Evolutionary conservation across 495 filamentous ascomycete genomes (phyloP).

Genomic region (Massariosphaeria phaeospora): DNA sequence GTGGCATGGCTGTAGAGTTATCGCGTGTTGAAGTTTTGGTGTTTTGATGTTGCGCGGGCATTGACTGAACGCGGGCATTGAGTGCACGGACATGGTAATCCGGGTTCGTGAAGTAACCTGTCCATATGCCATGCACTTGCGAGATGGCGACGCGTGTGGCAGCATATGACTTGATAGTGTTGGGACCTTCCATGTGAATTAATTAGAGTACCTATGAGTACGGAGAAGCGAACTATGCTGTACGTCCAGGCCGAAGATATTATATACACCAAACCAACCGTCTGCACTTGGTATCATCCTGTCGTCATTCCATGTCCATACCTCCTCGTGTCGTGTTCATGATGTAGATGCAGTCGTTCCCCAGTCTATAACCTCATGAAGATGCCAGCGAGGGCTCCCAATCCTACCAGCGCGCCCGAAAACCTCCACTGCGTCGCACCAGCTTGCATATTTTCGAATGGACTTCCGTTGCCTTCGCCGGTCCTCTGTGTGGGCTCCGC

Average conservation of each 20-base stretch:
- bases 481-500: not conserved
- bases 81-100: too few species aligned
- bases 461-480: conserved; percentile 18
- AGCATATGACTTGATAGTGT: too few species aligned
- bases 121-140: too few species aligned
- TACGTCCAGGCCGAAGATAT: not conserved
- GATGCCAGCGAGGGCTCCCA: conserved; percentile 4
- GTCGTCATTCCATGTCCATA: not conserved
- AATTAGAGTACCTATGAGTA: not conserved
- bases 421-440: conserved; percentile 6
- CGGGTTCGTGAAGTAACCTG: too few species aligned
- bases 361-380: conserved; percentile 5
- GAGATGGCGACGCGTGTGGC: too few species aligned
- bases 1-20: too few species aligned
- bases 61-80: too few species aligned
- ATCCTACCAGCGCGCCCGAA: not conserved
- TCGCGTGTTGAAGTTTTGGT: too few species aligned
- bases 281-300: not conserved
- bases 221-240: not conserved
- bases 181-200: not conserved
- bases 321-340: too few species aligned
- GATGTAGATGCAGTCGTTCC: too few species aligned
- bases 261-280: not conserved
- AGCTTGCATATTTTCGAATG: conserved; percentile 24
- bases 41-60: too few species aligned